Evolutionary conservation across 106 monocot species (phyloP).

Genomic region (Phalaenopsis equestris): DNA sequence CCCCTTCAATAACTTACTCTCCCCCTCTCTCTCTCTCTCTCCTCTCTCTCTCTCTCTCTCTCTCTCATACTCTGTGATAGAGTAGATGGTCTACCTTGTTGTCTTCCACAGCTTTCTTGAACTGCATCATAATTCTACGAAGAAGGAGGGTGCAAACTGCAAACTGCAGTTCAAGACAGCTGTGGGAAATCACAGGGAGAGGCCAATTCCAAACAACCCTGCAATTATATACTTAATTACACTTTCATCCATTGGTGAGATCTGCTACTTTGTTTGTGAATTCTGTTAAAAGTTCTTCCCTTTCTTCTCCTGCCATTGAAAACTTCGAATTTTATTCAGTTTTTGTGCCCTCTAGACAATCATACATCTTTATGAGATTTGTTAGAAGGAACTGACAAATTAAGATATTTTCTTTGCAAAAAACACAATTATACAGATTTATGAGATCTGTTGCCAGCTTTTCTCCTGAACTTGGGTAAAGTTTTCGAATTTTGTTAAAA

Average conservation of each 20-base stretch:
- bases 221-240: background rate
- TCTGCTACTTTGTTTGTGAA: background rate
- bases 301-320: background rate
- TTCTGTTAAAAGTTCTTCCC: background rate
- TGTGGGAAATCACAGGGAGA: slow-evolving; percentile 9
- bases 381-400: background rate
- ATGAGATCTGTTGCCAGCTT: background rate
- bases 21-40: slow-evolving; percentile 3
- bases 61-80: too few species aligned
- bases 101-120: slow-evolving; percentile 91
- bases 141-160: background rate
- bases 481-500: background rate
- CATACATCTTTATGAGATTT: background rate
- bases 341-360: background rate
- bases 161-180: slow-evolving; percentile 5
- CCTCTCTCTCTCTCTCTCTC: background rate
- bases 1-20: background rate
- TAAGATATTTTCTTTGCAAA: background rate
- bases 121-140: slow-evolving; percentile 29
- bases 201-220: background rate
- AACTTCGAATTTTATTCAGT: background rate
- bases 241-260: background rate
- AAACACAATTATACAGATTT: too few species aligned
- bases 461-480: background rate
- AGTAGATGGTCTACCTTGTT: slow-evolving; percentile 28